Evolutionary conservation across 2,329 filamentous ascomycete genomes (phyloP), one percentile per base, ranked within the genome.

Genomic region (Botrytis squamosa): DNA sequence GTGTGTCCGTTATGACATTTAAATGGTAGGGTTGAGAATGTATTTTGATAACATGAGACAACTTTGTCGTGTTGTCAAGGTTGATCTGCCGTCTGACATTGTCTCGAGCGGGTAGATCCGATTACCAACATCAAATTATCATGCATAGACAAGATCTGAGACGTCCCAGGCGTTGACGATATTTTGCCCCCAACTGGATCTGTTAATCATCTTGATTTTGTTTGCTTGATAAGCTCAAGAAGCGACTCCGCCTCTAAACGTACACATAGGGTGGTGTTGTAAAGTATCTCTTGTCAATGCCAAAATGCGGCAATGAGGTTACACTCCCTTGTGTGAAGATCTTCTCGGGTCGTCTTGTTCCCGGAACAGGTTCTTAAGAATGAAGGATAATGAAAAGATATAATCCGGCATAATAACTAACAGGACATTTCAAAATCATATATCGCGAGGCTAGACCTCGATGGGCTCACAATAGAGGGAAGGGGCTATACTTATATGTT

Each of bases 1-100:
- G 46, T 1, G 16, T 38, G 1, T 8, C 29, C 20, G 6, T 18
- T n/a, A 1, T 36, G 0, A 5, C 44, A 52, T 0, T 3, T 46
- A 4, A n/a, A 52, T 16, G 1, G 16, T 16, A 38, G 2, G 20
- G 4, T n/a, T 16, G 2, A n/a, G 22, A 5, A 14, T n/a, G 12
- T 12, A 46, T 3, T 55, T 25, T 55, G 25, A n/a, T n/a, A 10
- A 22, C 2, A 38, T 40, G 36, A 67, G 38, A 46, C 64, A 55
- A 40, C 9, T 18, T 33, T 12, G 33, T 55, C 46, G 22, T 52
- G 14, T 33, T 14, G 0, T 55, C 40, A 20, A 67, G 18, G 16
- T 29, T 55, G 20, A 68, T 8, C 14, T 4, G 8, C 16, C 25
- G 25, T 68, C 46, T 22, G 33, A 29, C 25, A 29, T n/a, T 6